Evolutionary conservation across 371 early-diverging fungal genomes (phyloP), one percentile per base, ranked within the genome.

Genomic region (Rozella allomycis): DNA sequence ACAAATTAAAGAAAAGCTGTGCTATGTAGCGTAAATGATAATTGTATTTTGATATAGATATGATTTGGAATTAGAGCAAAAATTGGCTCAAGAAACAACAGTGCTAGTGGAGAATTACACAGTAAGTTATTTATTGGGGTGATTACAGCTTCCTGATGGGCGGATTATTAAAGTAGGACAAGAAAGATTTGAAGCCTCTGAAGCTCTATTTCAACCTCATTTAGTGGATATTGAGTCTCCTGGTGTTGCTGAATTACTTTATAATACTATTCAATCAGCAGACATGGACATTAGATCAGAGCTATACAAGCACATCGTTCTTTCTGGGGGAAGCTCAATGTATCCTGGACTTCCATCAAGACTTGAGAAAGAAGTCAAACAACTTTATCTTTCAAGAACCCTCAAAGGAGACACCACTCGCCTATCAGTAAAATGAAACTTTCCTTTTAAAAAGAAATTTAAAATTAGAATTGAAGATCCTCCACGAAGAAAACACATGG

Each of bases 271-370:
- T 39, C 78, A 88, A 50, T 49, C 80, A 4, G 85, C 81, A 5
- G 83, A 86, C 39, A 58, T 85, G 33, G 96, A 94, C 53, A 72
- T 84, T 30, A 78, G 96, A 28, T 40, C 82, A 3, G 90, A 90
- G 23, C 62, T 94, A 28, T 93, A 85, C 67, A 82, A 79, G 47
- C 83, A 90, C 41, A 82, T 94, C 49, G 84, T 94, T 17, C 61
- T 94, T 12, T 90, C 91, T 30, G 96, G 96, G 37, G 96, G 96
- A 17, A 77, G 87, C 2, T 80, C 93, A 37, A 87, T 94, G 91
- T 93, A 88, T 50, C 85, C 91, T 11, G 96, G 96, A 37, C 62
- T 91, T 27, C 88, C 91, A 20, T 72, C 71, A 49, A 78, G 96
- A 26, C 60, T 94, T 26, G 91, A 90, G 54, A 88, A 88, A 67